Evolutionary conservation across 306 rosid species (phyloP), one percentile per base, ranked within the genome.

Genomic region (Acacia confusa): DNA sequence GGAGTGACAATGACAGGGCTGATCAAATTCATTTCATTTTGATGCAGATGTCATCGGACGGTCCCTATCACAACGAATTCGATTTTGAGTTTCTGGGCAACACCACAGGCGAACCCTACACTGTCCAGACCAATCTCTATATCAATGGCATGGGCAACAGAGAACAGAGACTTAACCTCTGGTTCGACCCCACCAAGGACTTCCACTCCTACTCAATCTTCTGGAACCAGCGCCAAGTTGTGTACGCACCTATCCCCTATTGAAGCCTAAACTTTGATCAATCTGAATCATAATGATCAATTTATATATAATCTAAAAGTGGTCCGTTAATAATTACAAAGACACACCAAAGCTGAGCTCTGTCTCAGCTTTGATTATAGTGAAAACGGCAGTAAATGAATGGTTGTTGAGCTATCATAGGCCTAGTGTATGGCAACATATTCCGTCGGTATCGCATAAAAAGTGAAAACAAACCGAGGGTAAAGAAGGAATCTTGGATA

Each of bases 31-130:
- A 24, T 11, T 44, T 44, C 55, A 7, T 70, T 27, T 27, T 70
- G 77, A 57, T 41, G 50, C 77, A 95, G 99, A 90, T 95, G 98
- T 93, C 98, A 66, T 92, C 99, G 24, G 99, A 95, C 4, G 99
- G 99, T 53, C 85, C 92, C 77, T 76, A 40, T 44, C 99, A 93
- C 82, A 88, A 95, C 22, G 99, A 95, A 73, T 93, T 95, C 27
- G 98, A 95, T 82, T 95, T 92, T 40, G 99, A 95, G 89, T 95
- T 95, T 22, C 52, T 95, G 77, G 99, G 99, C 8, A 95, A 95
- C 83, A 86, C 88, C 9, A 82, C 91, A 6, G 99, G 99, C 6
- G 97, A 95, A 84, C 99, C 99, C 0, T 95, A 95, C 77, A 75
- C 98, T 0, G 89, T 95, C 0, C 98, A 95, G 81, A 95, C 99